phyloP scores from a whole-genome alignment of 768 basidiomycete species.

The Dendrothele bispora region DNA sequence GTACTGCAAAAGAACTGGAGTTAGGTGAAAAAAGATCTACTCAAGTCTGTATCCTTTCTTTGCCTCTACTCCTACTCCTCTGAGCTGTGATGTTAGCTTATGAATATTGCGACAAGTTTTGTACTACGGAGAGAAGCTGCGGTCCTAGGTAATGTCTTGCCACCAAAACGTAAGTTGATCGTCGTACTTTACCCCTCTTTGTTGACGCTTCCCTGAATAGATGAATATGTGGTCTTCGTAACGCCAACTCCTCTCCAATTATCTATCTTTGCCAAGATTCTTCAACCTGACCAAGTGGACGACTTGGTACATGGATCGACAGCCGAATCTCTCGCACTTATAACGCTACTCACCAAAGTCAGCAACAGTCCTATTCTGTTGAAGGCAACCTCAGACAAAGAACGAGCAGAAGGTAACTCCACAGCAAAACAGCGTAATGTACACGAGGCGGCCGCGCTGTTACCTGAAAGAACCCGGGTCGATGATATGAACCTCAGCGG shows the following conservation, averaged over 20 bases:
- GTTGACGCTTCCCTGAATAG: conserved; percentile 37
- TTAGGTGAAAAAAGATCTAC: conserved; percentile 73
- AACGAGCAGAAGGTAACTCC: conserved; percentile 40
- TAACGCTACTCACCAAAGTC: conserved; percentile 82
- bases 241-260: conserved; percentile 84
- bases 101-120: conserved; percentile 78
- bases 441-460: conserved; percentile 56
- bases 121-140: conserved; percentile 87
- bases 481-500: conserved; percentile 83
- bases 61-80: not conserved
- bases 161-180: conserved; percentile 76
- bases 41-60: conserved; percentile 49
- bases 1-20: conserved; percentile 69
- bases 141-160: conserved; percentile 79
- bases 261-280: conserved; percentile 72
- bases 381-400: conserved; percentile 73
- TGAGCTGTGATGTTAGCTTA: conserved; percentile 45
- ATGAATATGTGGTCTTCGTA: conserved; percentile 98
- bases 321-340: conserved; percentile 76
- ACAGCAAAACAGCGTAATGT: conserved; percentile 48
- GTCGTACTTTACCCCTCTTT: conserved; percentile 3
- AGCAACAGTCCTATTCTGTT: conserved; percentile 90
- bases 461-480: conserved; percentile 59
- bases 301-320: conserved; percentile 63
- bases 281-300: conserved; percentile 70